Evolutionary conservation across 306 rosid species (phyloP).

Genomic region (Medicago truncatula): DNA sequence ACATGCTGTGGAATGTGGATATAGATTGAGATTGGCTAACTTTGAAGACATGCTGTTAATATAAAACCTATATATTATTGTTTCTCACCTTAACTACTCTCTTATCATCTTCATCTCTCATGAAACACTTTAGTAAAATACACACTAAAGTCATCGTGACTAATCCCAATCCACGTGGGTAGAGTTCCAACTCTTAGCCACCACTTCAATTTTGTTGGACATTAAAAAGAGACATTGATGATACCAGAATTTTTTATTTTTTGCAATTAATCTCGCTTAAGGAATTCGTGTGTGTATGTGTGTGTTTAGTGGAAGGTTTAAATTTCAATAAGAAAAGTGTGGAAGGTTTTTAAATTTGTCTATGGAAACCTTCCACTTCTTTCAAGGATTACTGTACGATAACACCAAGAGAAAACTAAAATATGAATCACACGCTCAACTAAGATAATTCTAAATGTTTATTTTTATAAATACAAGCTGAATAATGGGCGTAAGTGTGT

Average conservation of each 20-base stretch:
- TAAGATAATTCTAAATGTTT: not conserved
- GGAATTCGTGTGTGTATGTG: not conserved
- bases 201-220: not conserved
- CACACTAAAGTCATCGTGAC: too few relatives aligned
- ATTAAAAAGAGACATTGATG: not conserved
- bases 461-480: too few relatives aligned
- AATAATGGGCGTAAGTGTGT: too few relatives aligned
- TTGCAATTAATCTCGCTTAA: not conserved
- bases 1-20: too few relatives aligned
- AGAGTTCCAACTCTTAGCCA: not conserved
- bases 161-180: not conserved
- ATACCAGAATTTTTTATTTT: not conserved
- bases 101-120: too few relatives aligned
- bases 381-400: not conserved
- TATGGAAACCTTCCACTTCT: not conserved
- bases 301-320: not conserved
- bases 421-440: not conserved
- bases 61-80: too few relatives aligned
- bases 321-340: not conserved
- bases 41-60: too few relatives aligned
- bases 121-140: too few relatives aligned
- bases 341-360: not conserved
- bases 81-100: too few relatives aligned
- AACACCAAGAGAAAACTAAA: not conserved
- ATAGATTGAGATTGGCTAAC: too few relatives aligned